Conservation (phyloP, 345 rosid genomes). For the Hibiscus syriacus region DNA sequence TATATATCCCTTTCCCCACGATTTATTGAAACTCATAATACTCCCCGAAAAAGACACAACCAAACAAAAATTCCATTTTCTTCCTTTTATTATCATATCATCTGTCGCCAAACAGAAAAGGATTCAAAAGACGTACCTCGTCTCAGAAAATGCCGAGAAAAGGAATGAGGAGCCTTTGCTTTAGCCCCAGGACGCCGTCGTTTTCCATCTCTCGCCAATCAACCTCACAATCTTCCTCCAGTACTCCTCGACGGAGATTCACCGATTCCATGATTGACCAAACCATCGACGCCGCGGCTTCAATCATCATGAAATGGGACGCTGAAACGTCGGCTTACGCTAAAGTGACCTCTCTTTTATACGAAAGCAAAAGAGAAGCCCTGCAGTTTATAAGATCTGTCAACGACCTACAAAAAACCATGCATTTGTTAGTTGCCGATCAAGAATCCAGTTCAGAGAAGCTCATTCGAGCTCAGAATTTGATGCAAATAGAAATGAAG, state of each 20-base stretch:
- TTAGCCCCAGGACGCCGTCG: slow-evolving; percentile 16
- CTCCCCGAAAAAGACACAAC: too few species aligned
- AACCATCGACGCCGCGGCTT: slow-evolving; percentile 24
- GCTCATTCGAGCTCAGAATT: slow-evolving; percentile 40
- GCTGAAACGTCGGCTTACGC: slow-evolving; percentile 33
- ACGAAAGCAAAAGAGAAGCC: slow-evolving; percentile 39
- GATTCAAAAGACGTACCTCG: background rate
- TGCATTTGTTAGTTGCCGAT: slow-evolving; percentile 28
- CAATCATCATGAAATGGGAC: slow-evolving; percentile 34
- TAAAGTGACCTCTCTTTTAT: slow-evolving; percentile 32
- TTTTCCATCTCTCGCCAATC: slow-evolving; percentile 7
- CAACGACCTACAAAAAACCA: slow-evolving; percentile 32
- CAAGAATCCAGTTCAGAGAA: slow-evolving; percentile 19
- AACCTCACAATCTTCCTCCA: background rate
- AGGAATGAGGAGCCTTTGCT: slow-evolving; percentile 31
- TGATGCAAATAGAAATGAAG: slow-evolving; percentile 66
- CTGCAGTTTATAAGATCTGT: slow-evolving; percentile 36
- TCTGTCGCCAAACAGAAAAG: slow-evolving; percentile 2
- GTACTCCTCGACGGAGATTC: slow-evolving; percentile 7
- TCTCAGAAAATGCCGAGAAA: slow-evolving; percentile 14
- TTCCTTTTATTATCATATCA: background rate
- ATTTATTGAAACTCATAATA: background rate
- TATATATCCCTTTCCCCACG: background rate
- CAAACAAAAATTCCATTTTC: background rate
- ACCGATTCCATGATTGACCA: slow-evolving; percentile 10